phyloP scores from a whole-genome alignment of 768 basidiomycete genomes.

The Psilocybe subaeruginosa region DNA sequence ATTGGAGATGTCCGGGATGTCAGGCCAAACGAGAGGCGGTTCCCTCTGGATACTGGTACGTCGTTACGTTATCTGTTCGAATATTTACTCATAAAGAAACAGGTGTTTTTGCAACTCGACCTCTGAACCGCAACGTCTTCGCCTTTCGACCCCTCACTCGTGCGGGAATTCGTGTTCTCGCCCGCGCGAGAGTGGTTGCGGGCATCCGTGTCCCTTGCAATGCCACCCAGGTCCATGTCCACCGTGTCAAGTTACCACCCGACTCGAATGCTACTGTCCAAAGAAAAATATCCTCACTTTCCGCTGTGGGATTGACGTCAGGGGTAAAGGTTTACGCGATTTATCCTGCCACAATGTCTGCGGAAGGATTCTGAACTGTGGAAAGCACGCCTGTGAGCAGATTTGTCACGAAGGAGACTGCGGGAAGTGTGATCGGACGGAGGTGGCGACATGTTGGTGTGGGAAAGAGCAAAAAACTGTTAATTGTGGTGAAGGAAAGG shows the following conservation, averaged over 20 bases:
- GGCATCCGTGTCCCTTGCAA: slow-evolving; percentile 79
- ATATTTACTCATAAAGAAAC: not conserved
- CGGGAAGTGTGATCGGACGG: slow-evolving; percentile 57
- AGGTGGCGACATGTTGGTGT: slow-evolving; percentile 76
- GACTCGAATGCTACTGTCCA: slow-evolving; percentile 80
- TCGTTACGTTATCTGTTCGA: slow-evolving; percentile 11
- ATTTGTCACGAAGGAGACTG: slow-evolving; percentile 83
- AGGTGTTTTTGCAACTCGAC: slow-evolving; percentile 87
- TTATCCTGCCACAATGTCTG: slow-evolving; percentile 50
- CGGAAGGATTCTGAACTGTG: slow-evolving; percentile 58
- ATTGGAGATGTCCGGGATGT: slow-evolving; percentile 96
- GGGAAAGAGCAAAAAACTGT: slow-evolving; percentile 65
- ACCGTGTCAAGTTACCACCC: slow-evolving; percentile 82
- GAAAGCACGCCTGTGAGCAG: slow-evolving; percentile 69
- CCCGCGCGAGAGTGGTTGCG: slow-evolving; percentile 58
- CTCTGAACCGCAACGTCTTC: slow-evolving; percentile 71
- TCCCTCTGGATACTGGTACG: slow-evolving; percentile 69
- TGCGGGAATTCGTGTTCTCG: slow-evolving; percentile 75
- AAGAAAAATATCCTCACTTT: slow-evolving; percentile 59
- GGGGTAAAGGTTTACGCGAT: slow-evolving; percentile 27
- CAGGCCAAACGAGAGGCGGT: slow-evolving; percentile 74
- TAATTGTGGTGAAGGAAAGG: slow-evolving; percentile 67
- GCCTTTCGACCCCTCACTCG: slow-evolving; percentile 75
- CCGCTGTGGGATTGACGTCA: slow-evolving; percentile 53
- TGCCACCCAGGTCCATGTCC: slow-evolving; percentile 99